Conservation (phyloP, 2,329 filamentous ascomycete genomes). For the Ophiostoma perfectum region DNA sequence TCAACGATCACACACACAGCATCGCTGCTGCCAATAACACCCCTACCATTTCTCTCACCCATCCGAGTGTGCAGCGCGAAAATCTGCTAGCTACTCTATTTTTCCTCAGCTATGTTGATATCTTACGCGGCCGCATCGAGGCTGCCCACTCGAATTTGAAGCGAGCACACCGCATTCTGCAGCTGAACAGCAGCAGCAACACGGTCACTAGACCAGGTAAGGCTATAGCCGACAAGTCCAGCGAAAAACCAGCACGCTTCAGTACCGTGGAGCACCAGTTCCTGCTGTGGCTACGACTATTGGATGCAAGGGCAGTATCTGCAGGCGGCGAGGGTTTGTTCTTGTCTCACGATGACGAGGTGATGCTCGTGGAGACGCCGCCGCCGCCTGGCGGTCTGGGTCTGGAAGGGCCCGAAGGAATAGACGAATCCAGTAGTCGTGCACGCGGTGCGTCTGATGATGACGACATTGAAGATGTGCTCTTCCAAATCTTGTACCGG, state of each 20-base stretch:
- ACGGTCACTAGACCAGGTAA: background rate
- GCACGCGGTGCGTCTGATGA: conserved; percentile 22
- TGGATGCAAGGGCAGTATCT: conserved; percentile 51
- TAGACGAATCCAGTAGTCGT: background rate
- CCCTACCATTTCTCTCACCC: conserved; percentile 25
- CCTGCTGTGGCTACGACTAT: conserved; percentile 50
- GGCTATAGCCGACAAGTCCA: conserved; percentile 30
- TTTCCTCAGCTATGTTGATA: conserved; percentile 50
- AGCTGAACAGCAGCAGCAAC: conserved; percentile 30
- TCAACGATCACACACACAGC: no score
- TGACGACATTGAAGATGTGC: conserved; percentile 43
- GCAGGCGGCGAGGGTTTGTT: conserved; percentile 53
- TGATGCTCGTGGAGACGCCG: conserved; percentile 42
- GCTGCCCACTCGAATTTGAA: conserved; percentile 47
- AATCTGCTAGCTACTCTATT: conserved; percentile 47
- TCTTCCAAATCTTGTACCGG: conserved; percentile 52
- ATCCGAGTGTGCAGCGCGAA: conserved; percentile 36
- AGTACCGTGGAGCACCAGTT: conserved; percentile 42
- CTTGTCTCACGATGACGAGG: conserved; percentile 44
- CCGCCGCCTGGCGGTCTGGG: conserved; percentile 36
- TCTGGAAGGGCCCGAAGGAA: conserved; percentile 20
- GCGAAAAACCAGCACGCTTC: conserved; percentile 27
- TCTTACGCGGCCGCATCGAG: conserved; percentile 40
- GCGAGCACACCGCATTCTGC: conserved; percentile 45
- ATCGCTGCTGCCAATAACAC: conserved; percentile 6